These are phyloP conservation scores for Acorus calamus DNA, from an alignment of 106 monocot genomes.

Conservation along the genomic window DNA sequence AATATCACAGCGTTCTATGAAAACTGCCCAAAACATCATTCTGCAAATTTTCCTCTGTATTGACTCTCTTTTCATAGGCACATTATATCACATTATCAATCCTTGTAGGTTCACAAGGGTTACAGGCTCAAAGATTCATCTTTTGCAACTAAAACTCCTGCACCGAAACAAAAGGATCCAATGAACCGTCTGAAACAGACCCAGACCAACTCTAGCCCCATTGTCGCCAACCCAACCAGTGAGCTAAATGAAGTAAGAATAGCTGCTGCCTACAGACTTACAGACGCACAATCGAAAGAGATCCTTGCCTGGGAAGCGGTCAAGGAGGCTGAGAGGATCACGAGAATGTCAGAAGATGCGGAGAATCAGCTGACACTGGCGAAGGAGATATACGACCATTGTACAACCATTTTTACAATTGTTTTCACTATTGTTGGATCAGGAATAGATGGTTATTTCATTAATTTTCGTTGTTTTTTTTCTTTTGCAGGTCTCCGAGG, in stretches of 20 bases:
- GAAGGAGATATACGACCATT: constrained; percentile 61
- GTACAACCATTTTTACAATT: constrained; percentile 20
- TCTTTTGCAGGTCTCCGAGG: too few relatives aligned
- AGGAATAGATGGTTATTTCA: too few relatives aligned
- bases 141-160: constrained; percentile 45
- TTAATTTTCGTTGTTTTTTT: too few relatives aligned
- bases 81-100: not conserved
- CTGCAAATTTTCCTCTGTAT: too few relatives aligned
- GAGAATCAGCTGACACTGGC: constrained; percentile 51
- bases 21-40: too few relatives aligned
- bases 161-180: constrained; percentile 51
- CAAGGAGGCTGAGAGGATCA: constrained; percentile 60
- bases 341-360: constrained; percentile 68
- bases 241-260: constrained; percentile 29
- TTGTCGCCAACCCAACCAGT: constrained; percentile 1
- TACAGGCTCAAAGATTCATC: constrained; percentile 59
- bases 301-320: constrained; percentile 74
- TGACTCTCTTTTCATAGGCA: not conserved
- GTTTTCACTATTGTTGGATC: not conserved
- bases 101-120: constrained; percentile 42
- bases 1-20: too few relatives aligned
- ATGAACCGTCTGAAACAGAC: constrained; percentile 11
- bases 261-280: constrained; percentile 51
- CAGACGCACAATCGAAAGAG: constrained; percentile 81
- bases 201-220: constrained; percentile 9